Conservation (phyloP, 2,329 filamentous ascomycete genomes). For the Xylariaceae sp. region DNA sequence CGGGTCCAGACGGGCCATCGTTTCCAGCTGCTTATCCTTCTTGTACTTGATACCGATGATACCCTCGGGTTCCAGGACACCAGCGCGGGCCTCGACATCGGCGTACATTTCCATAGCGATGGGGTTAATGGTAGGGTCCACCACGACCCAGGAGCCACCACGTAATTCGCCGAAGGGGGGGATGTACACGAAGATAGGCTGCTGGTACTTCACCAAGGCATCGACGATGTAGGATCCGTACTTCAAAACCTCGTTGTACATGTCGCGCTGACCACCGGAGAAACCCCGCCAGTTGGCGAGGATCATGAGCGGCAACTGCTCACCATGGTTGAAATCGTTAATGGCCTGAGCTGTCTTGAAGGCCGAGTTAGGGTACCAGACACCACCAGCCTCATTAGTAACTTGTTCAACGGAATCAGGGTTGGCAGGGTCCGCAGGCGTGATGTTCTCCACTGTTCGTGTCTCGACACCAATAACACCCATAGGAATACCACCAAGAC, state of each 20-base stretch:
- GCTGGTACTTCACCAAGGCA: conserved; percentile 95
- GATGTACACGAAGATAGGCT: conserved; percentile 98
- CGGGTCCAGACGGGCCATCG: conserved; percentile 89
- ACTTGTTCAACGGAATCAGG: conserved; percentile 97
- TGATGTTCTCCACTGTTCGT: conserved; percentile 92
- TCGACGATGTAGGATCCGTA: conserved; percentile 99
- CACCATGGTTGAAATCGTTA: conserved; percentile 97
- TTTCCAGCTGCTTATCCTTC: conserved; percentile 93
- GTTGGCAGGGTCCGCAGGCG: conserved; percentile 93
- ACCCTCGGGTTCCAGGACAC: conserved; percentile 96
- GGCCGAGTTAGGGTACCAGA: conserved; percentile 99
- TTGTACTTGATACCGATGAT: conserved; percentile 99
- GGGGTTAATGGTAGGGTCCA: conserved; percentile 97
- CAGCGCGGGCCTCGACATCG: conserved; percentile 87
- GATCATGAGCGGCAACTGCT: conserved; percentile 98
- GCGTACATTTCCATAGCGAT: conserved; percentile 99
- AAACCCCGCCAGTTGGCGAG: conserved; percentile 99
- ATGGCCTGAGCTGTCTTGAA: conserved; percentile 99
- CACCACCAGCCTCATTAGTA: conserved; percentile 89
- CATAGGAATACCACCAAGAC: conserved; percentile 93
- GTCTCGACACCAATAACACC: conserved; percentile 98
- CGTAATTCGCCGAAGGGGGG: conserved; percentile 93
- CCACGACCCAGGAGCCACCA: conserved; percentile 98
- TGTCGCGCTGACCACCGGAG: conserved; percentile 98
- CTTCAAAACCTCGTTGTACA: conserved; percentile 99